Base-by-base conservation (phyloP, 164 flowering plant genomes). In the Litsea cubeba region DNA sequence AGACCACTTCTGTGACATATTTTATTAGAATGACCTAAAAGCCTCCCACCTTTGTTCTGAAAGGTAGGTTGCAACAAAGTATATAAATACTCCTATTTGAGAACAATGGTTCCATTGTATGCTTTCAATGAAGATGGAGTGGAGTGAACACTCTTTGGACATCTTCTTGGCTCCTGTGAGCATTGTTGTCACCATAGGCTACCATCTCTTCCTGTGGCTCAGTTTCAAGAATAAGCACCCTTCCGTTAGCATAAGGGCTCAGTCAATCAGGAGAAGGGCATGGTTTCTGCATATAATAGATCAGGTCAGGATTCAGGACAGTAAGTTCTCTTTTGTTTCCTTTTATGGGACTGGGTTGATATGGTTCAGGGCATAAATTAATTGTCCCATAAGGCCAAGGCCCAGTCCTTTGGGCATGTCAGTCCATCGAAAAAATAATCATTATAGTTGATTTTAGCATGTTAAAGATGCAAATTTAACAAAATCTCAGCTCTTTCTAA, bases 191-290 rank as follows among this genome's bases (percentile, higher is more conserved):
- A 83, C 86, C 10, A 46, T 87, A 0, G 90, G 90, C 35, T 93
- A 91, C 84, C 96, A 93, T 84, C 87, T 78, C 62, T 88, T 80
- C 77, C 86, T 91, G 0, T 89, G 89, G 88, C 85, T 84, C 68
- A 72, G 57, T 69, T 80, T 83, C 83, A 91, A 82, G 82, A 82
- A 72, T 75, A 82, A 82, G 3, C 91, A 90, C 32, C 75, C 72
- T 51, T 58, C 60, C 3, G 87, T 87, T 54, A 74, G 83, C 23
- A 89, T 88, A 14, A 60, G 76, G 58, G 20, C 46, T 30, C 72
- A 84, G 70, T 49, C 79, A 3, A 49, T 72, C 0, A 83, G 68
- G 74, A 82, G 90, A 71, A 85, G 83, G 67, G 64, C 51, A 0
- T 90, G 90, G 94, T 71, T 85, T 66, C 79, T 24, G 15, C 70